Evolutionary conservation across 1,139 yeast genomes (phyloP).

Genomic region (Hansenula sp.): DNA sequence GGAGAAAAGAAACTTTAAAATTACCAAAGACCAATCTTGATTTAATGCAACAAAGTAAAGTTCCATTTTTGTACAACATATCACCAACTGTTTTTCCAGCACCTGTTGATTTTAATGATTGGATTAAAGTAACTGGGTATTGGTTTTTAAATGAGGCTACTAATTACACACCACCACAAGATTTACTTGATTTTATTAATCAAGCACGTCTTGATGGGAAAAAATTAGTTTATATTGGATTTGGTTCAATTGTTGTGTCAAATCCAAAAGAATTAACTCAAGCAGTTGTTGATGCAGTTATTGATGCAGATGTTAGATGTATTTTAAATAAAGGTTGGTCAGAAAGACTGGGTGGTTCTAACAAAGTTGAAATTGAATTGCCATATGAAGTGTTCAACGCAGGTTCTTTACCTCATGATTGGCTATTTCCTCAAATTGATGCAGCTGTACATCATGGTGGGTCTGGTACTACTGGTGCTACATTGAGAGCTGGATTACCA

Average conservation of each 20-base stretch:
- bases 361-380: constrained; percentile 48
- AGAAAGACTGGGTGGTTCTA: constrained; percentile 48
- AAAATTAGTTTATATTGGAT: constrained; percentile 85
- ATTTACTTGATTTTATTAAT: constrained; percentile 55
- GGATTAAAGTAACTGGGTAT: constrained; percentile 93
- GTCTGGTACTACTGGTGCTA: constrained; percentile 94
- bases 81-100: constrained; percentile 90
- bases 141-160: constrained; percentile 83
- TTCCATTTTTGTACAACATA: constrained; percentile 86
- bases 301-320: constrained; percentile 77
- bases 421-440: constrained; percentile 85
- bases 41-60: constrained; percentile 66
- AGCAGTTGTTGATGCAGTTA: constrained; percentile 76
- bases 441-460: constrained; percentile 99
- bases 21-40: constrained; percentile 68
- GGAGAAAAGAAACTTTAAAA: constrained; percentile 70
- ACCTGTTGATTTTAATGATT: constrained; percentile 87
- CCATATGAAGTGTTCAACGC: constrained; percentile 67
- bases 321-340: constrained; percentile 95
- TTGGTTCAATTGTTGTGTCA: constrained; percentile 90
- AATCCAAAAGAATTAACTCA: constrained; percentile 74
- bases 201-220: constrained; percentile 56
- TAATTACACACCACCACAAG: constrained; percentile 58
- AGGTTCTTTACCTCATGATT: constrained; percentile 85
- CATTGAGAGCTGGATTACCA: constrained; percentile 80